Evolutionary conservation across 306 rosid genomes (phyloP), one percentile per base, ranked within the genome.

Genomic region (Calophaca sinica): DNA sequence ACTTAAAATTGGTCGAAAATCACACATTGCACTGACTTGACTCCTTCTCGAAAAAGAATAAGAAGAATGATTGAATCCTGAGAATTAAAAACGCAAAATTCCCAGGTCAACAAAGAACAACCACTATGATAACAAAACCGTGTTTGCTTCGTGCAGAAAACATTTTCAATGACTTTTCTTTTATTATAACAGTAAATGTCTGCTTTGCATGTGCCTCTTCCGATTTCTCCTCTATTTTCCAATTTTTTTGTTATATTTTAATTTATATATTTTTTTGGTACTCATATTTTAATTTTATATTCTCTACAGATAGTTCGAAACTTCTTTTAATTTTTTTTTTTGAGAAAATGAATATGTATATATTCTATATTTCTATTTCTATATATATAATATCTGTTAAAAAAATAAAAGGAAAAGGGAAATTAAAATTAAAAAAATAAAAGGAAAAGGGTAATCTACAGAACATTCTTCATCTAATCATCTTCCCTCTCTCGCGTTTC

Each of bases 41-140:
- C 83, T 55, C 7, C 10, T 81, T 73, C 81, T 78, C 62, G 36
- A 41, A 29, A 14, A 73, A 68, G 49, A 53, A 7, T 32, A 6
- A 52, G n/a, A 68, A 39, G 7, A 69, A 68, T 73, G 50, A 67
- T 51, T 61, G 71, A 73, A 72, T 69, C 70, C 10, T 32, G 12
- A 72, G 50, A 72, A 36, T 66, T 70, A 42, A 67, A 62, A 73
- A 61, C 54, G 35, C 31, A 10, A 50, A 42, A 6, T 57, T 71
- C 63, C 26, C 63, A 31, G 63, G 88, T 85, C 88, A 85, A 81
- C 76, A 81, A 78, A 73, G 76, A 69, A 69, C 88, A 26, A 74
- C 85, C 62, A 41, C 67, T 15, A 42, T 70, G 60, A 63, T 55
- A 26, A 10, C 82, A 72, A 72, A 80, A 77, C 79, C 88, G 83